Conservation (phyloP, 129 eudicot species). For the Arctium lappa region DNA sequence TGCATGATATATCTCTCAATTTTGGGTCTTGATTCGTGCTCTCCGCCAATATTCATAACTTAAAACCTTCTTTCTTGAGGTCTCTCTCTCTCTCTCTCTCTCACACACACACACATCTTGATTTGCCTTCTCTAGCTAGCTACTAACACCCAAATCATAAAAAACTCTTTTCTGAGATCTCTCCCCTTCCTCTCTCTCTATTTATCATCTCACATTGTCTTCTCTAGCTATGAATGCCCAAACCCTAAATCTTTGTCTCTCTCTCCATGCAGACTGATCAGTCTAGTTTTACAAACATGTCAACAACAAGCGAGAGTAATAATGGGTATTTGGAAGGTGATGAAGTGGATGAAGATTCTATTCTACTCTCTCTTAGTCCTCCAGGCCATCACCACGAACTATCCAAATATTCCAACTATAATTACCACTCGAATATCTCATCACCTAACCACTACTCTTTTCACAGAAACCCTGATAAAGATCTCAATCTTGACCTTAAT, state of each 20-base stretch:
- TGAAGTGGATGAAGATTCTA: conserved; percentile 55
- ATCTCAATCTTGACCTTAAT: conserved; percentile 25
- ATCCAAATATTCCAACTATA: conserved; percentile 27
- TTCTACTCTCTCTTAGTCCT: conserved; percentile 73
- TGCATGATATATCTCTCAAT: neutral
- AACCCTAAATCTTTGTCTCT: neutral
- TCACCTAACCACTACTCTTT: conserved; percentile 19
- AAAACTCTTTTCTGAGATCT: neutral
- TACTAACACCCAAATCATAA: neutral
- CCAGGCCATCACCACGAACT: conserved; percentile 45
- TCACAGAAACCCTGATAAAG: conserved; percentile 39
- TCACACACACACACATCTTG: neutral
- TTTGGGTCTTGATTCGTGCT: neutral
- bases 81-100: neutral
- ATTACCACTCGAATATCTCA: neutral
- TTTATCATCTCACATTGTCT: neutral
- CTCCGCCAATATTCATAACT: neutral
- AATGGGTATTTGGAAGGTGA: conserved; percentile 42
- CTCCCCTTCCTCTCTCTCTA: neutral
- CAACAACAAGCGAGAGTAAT: conserved; percentile 44
- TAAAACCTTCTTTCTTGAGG: neutral
- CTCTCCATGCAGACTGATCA: conserved; percentile 34
- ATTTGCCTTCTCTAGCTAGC: neutral
- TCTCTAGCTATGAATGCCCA: conserved; percentile 6
- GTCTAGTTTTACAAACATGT: conserved; percentile 33